Conservation (phyloP, 2,329 filamentous ascomycete species). For the Phyllosticta paracitricarpa region DNA sequence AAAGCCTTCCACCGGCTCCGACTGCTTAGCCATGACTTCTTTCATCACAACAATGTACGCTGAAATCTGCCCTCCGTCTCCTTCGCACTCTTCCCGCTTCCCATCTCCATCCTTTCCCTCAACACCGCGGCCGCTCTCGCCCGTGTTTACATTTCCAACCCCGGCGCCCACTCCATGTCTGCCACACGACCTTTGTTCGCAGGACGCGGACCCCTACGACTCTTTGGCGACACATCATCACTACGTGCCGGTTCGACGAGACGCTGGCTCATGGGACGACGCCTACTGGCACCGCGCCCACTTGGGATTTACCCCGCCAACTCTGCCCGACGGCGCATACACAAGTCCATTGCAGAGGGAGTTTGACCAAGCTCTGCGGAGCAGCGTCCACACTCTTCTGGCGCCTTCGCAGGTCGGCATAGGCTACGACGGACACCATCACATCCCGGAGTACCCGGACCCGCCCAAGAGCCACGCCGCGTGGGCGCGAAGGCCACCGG, state of each 20-base stretch:
- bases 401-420: neutral
- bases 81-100: slow-evolving; percentile 23
- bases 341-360: slow-evolving; percentile 23
- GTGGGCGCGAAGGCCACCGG: neutral
- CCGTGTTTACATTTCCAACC: slow-evolving; percentile 34
- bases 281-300: slow-evolving; percentile 6
- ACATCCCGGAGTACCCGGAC: slow-evolving; percentile 26
- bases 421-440: slow-evolving; percentile 16
- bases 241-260: slow-evolving; percentile 12
- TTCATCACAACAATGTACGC: slow-evolving; percentile 78
- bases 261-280: slow-evolving; percentile 7
- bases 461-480: slow-evolving; percentile 11
- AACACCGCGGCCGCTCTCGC: slow-evolving; percentile 29
- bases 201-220: slow-evolving; percentile 15
- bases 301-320: slow-evolving; percentile 11
- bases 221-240: slow-evolving; percentile 9
- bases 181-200: neutral
- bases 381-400: slow-evolving; percentile 5
- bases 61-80: slow-evolving; percentile 17
- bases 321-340: slow-evolving; percentile 19
- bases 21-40: slow-evolving; percentile 51
- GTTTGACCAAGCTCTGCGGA: slow-evolving; percentile 20
- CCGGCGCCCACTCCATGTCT: slow-evolving; percentile 13
- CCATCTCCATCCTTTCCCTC: slow-evolving; percentile 23
- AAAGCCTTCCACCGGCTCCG: slow-evolving; percentile 1